These are phyloP conservation scores for Salix exigua DNA, from an alignment of 345 rosid genomes.

Conservation along the genomic window DNA sequence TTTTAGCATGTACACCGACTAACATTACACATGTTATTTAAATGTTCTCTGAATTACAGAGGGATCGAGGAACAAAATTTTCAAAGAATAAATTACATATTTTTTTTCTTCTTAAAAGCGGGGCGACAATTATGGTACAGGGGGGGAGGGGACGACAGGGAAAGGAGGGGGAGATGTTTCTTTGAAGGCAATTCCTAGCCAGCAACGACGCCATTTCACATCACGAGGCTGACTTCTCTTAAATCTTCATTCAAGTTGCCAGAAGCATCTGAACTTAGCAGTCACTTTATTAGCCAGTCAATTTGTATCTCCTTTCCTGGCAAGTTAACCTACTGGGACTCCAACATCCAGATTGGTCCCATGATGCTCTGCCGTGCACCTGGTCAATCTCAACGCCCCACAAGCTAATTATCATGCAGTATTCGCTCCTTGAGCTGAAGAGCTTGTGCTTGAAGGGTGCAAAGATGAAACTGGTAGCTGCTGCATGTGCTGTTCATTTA, in stretches of 20 bases:
- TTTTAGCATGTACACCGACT: conserved; percentile 12
- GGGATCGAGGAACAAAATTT: conserved; percentile 15
- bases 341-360: not conserved
- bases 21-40: not conserved
- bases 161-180: not conserved
- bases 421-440: conserved; percentile 56
- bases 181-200: not conserved
- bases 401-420: conserved; percentile 33
- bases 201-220: not conserved
- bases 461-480: conserved; percentile 40
- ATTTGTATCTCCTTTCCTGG: not conserved
- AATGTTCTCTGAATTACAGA: not conserved
- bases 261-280: too few relatives aligned
- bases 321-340: not conserved
- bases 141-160: not conserved
- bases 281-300: not conserved
- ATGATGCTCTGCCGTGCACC: not conserved
- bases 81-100: conserved; percentile 7
- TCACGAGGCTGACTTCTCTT: not conserved
- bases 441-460: conserved; percentile 53
- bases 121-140: conserved; percentile 32
- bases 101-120: too few relatives aligned
- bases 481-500: conserved; percentile 40
- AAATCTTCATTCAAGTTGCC: not conserved
- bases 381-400: not conserved